A percentile compares a stretch with the other conserved stretches of the same genome.
Evolutionary conservation across 495 filamentous ascomycete genomes (phyloP).

Genomic region (Usnea hakonensis): DNA sequence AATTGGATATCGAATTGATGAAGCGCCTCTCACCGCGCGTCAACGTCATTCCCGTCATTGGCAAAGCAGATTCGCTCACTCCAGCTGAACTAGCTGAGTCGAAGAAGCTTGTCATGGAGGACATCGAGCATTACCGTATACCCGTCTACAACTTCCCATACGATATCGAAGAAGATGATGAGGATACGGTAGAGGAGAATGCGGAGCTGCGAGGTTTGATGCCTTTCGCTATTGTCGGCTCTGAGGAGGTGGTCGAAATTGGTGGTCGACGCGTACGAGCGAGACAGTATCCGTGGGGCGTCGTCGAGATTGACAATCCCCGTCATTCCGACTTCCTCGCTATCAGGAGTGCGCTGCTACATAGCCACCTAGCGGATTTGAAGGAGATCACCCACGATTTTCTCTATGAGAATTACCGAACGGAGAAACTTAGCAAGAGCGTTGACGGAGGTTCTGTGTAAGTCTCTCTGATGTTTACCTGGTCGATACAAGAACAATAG

Average conservation of each 20-base stretch:
- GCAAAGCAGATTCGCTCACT: constrained; percentile 95
- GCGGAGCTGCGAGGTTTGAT: constrained; percentile 93
- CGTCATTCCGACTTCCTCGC: constrained; percentile 98
- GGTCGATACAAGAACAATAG: neutral
- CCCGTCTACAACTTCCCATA: constrained; percentile 99
- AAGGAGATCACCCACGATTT: constrained; percentile 99
- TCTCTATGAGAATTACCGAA: constrained; percentile 99
- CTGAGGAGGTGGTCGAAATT: constrained; percentile 91
- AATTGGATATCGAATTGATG: constrained; percentile 99
- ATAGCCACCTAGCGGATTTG: constrained; percentile 93
- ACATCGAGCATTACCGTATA: constrained; percentile 99
- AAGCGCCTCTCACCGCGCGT: constrained; percentile 96
- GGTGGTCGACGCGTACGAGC: constrained; percentile 84
- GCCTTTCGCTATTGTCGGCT: constrained; percentile 98
- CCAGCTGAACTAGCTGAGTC: constrained; percentile 95
- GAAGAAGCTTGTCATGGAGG: constrained; percentile 99
- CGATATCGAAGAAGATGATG: constrained; percentile 98
- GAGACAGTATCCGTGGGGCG: constrained; percentile 96
- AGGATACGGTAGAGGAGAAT: constrained; percentile 98
- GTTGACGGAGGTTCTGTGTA: constrained; percentile 89
- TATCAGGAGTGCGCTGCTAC: constrained; percentile 89
- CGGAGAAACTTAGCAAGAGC: constrained; percentile 99
- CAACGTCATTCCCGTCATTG: constrained; percentile 98
- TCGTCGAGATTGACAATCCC: constrained; percentile 98
- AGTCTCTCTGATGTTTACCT: constrained; percentile 35